phyloP scores from a whole-genome alignment of 345 rosid genomes.

The Excoecaria cochinchinensis region DNA sequence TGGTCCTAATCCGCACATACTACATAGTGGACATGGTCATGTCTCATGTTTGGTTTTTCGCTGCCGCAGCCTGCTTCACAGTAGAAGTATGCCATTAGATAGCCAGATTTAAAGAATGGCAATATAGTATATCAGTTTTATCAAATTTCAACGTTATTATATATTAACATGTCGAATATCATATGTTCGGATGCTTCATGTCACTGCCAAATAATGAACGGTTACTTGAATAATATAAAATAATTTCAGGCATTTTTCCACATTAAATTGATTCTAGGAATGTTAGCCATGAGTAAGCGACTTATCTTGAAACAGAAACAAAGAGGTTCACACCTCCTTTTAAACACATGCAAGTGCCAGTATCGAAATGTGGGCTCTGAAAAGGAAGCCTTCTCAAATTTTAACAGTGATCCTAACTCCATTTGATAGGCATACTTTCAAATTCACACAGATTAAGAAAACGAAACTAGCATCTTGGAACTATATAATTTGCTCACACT shows the following conservation, averaged over 20 bases:
- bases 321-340: neutral
- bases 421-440: too few relatives aligned
- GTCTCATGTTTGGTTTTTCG: conserved; percentile 6
- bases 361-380: neutral
- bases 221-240: neutral
- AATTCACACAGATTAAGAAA: too few relatives aligned
- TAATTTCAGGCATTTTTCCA: neutral
- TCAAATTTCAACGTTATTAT: neutral
- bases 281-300: neutral
- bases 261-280: neutral
- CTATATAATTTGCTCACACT: too few relatives aligned
- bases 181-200: neutral
- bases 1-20: neutral
- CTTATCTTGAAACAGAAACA: neutral
- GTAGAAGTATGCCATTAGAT: neutral
- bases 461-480: too few relatives aligned
- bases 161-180: neutral
- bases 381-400: neutral
- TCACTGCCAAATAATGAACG: neutral
- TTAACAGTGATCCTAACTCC: neutral
- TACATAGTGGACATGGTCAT: neutral
- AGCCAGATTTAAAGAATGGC: neutral
- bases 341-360: neutral
- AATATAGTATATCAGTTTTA: neutral
- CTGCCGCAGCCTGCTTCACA: conserved; percentile 22